Evolutionary conservation across 176 grass and related monocot species (phyloP).

Genomic region (Alopecurus myosuroides): DNA sequence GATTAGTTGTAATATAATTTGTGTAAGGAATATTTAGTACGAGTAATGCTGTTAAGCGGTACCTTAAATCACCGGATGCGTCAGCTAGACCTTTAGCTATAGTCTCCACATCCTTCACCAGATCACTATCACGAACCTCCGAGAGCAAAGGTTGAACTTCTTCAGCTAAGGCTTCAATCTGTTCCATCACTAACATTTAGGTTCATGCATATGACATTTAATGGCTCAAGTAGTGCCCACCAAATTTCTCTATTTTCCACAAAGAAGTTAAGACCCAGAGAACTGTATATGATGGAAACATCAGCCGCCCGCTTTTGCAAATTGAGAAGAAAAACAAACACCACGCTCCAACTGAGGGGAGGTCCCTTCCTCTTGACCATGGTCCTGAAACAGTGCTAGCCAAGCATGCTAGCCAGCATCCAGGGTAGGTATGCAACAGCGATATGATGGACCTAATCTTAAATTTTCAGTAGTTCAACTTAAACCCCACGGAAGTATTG

Average conservation of each 20-base stretch:
- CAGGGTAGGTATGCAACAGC: background rate
- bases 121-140: conserved; percentile 63
- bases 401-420: background rate
- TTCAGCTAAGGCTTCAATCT: conserved; percentile 94
- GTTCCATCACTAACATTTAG: conserved; percentile 50
- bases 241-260: background rate
- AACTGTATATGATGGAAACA: background rate
- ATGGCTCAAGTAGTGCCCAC: background rate
- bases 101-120: conserved; percentile 88
- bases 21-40: background rate
- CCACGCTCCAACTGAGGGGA: background rate
- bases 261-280: conserved; percentile 1
- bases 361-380: conserved; percentile 19
- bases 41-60: background rate
- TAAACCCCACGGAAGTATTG: background rate
- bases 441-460: background rate
- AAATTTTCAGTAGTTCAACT: background rate
- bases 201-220: conserved; percentile 21
- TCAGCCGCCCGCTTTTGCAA: background rate
- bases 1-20: background rate
- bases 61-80: conserved; percentile 85
- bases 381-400: background rate
- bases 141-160: conserved; percentile 85
- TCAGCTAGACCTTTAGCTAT: conserved; percentile 86
- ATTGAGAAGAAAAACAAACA: conserved; percentile 12